A percentile compares a stretch with the other conserved stretches of the same genome.
phyloP scores from a whole-genome alignment of 2,329 filamentous ascomycete species.

The Penicillium sp. region DNA sequence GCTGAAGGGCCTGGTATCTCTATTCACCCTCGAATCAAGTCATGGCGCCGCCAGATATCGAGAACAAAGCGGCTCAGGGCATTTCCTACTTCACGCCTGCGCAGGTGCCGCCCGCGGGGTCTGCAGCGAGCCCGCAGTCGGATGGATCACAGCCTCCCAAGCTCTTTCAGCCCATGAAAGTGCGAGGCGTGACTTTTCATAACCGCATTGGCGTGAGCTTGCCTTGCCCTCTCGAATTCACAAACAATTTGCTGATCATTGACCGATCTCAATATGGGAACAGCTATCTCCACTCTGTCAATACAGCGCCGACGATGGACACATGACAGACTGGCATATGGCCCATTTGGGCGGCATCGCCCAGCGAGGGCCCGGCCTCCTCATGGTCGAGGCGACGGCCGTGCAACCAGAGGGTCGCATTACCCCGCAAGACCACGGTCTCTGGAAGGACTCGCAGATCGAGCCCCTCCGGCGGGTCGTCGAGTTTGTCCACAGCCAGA shows the following conservation, averaged over 20 bases:
- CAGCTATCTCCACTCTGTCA: constrained; percentile 65
- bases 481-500: constrained; percentile 79
- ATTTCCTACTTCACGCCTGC: constrained; percentile 48
- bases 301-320: constrained; percentile 68
- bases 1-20: too few relatives aligned
- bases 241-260: background rate
- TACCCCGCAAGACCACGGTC: constrained; percentile 61
- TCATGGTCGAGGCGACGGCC: constrained; percentile 76
- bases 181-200: constrained; percentile 64
- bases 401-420: constrained; percentile 78
- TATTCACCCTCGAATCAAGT: background rate
- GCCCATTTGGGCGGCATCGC: constrained; percentile 80
- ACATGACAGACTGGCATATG: constrained; percentile 78
- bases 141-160: constrained; percentile 52
- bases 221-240: background rate
- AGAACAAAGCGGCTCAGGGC: constrained; percentile 41
- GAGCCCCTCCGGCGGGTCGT: constrained; percentile 66
- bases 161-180: constrained; percentile 60
- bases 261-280: background rate
- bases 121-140: constrained; percentile 44
- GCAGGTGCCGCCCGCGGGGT: constrained; percentile 40
- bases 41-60: constrained; percentile 30
- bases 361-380: constrained; percentile 71
- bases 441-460: constrained; percentile 86
- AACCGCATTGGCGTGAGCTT: constrained; percentile 62